Evolutionary conservation across 2,329 filamentous ascomycete species (phyloP).

Genomic region (Chaetomium strumarium): DNA sequence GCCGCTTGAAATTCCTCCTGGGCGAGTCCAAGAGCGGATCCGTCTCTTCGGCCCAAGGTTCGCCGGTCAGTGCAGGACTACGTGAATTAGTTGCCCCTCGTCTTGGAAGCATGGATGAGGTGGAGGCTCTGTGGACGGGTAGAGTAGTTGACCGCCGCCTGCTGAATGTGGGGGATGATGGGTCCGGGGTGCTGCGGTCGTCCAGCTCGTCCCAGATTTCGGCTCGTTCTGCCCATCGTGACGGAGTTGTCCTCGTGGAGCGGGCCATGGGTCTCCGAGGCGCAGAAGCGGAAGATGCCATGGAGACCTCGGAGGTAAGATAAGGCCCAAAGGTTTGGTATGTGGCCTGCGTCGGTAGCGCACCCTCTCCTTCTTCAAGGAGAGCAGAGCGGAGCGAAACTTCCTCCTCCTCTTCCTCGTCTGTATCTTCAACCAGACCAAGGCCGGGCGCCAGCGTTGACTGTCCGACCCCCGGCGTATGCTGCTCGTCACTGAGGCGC

Average conservation of each 20-base stretch:
- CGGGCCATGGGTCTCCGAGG: conserved; percentile 34
- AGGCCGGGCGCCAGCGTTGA: conserved; percentile 76
- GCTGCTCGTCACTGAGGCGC: conserved; percentile 77
- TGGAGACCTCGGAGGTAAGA: conserved; percentile 30
- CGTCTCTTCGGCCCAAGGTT: conserved; percentile 17
- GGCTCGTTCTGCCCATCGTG: conserved; percentile 58
- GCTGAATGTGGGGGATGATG: conserved; percentile 28
- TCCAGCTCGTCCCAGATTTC: conserved; percentile 88
- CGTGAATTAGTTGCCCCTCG: conserved; percentile 31
- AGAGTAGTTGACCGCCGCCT: conserved; percentile 46
- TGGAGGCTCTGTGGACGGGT: conserved; percentile 35
- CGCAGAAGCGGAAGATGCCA: conserved; percentile 29
- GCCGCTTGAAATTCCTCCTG: conserved; percentile 34
- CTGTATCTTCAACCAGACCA: conserved; percentile 67
- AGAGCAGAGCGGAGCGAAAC: conserved; percentile 46
- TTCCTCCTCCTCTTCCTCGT: conserved; percentile 57
- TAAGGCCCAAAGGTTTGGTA: conserved; percentile 45
- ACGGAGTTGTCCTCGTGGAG: conserved; percentile 32
- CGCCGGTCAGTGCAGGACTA: conserved; percentile 15
- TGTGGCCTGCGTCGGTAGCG: conserved; percentile 24
- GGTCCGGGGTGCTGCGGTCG: conserved; percentile 54
- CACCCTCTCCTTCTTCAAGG: conserved; percentile 34
- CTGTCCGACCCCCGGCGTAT: conserved; percentile 52
- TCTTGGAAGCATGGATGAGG: conserved; percentile 34
- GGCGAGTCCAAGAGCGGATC: conserved; percentile 21